Conservation (phyloP, 441 rosid genomes). For the Pelargonium fulgidum region DNA sequence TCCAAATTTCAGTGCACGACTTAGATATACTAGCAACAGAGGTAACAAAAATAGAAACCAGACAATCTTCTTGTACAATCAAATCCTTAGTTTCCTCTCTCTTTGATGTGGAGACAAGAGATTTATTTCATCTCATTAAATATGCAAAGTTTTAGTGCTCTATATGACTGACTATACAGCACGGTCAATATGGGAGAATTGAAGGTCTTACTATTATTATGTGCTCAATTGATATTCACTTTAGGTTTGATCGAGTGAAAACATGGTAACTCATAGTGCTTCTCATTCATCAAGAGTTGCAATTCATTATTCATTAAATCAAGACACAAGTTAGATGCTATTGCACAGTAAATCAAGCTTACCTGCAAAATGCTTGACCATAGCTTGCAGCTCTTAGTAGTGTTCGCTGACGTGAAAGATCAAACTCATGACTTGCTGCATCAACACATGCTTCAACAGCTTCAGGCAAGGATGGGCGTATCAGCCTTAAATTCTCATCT, state of each 20-base stretch:
- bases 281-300: conserved; percentile 13
- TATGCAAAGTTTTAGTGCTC: too few relatives aligned
- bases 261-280: conserved; percentile 6
- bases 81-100: too few relatives aligned
- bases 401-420: conserved; percentile 67
- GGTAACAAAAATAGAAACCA: too few relatives aligned
- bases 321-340: conserved; percentile 8
- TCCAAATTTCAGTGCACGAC: too few relatives aligned
- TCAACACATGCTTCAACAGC: conserved; percentile 96
- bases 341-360: conserved; percentile 21
- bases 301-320: background rate
- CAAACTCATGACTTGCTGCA: conserved; percentile 96
- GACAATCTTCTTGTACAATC: too few relatives aligned
- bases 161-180: too few relatives aligned
- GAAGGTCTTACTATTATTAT: too few relatives aligned
- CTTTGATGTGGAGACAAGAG: too few relatives aligned
- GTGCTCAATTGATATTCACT: background rate
- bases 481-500: conserved; percentile 95
- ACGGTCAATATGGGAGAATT: too few relatives aligned
- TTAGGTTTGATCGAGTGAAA: conserved; percentile 7
- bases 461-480: conserved; percentile 74
- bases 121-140: too few relatives aligned
- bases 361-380: conserved; percentile 99
- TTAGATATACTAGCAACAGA: too few relatives aligned
- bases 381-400: conserved; percentile 95